phyloP scores from a whole-genome alignment of 2,329 filamentous ascomycete genomes.

The Colletotrichum ledebouriae region DNA sequence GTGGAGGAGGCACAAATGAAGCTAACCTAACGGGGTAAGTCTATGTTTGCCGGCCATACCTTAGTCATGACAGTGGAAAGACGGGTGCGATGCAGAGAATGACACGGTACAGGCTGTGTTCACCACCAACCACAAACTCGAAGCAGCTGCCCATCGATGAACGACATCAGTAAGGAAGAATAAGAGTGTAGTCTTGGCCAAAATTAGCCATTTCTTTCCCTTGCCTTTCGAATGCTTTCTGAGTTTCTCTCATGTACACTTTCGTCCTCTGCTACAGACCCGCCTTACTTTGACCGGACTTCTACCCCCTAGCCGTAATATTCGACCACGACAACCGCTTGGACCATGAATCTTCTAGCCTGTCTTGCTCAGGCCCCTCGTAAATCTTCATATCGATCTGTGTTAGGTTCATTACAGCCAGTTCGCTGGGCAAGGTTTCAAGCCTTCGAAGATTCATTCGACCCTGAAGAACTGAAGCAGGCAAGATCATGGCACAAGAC shows the following conservation, averaged over 20 bases:
- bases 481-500: conserved; percentile 65
- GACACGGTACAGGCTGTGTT: background rate
- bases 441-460: conserved; percentile 64
- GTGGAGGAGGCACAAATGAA: background rate
- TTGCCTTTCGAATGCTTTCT: background rate
- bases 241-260: too few species aligned
- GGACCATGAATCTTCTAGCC: conserved; percentile 22
- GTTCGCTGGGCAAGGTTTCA: conserved; percentile 53
- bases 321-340: background rate
- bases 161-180: background rate
- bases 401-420: conserved; percentile 16
- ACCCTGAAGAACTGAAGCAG: conserved; percentile 63
- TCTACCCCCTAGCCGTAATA: background rate
- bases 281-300: background rate
- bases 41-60: too few species aligned
- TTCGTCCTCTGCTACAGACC: too few species aligned
- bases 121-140: too few species aligned
- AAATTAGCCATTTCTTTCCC: background rate
- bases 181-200: too few species aligned
- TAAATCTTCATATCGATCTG: background rate
- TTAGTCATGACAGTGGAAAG: background rate
- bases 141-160: background rate
- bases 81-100: background rate
- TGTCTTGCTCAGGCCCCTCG: conserved; percentile 9
- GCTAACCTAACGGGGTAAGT: conserved; percentile 16